Percentiles rank a stretch among this genome's conserved stretches.
Conservation (phyloP, 129 eudicot species). For the Glebionis coronaria region DNA sequence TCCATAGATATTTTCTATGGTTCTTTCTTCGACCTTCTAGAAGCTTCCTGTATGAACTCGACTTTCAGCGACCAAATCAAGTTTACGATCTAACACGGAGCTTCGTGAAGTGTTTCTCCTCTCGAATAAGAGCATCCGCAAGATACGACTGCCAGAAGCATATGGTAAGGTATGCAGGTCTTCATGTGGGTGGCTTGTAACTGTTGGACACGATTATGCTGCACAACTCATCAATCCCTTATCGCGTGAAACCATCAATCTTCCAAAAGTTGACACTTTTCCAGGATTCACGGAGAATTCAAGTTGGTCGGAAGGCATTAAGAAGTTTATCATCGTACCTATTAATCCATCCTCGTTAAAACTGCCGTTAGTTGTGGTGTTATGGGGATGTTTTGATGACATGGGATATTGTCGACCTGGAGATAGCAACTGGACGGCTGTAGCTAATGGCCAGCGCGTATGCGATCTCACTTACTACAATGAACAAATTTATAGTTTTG, state of each 20-base stretch:
- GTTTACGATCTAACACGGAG: too few species aligned
- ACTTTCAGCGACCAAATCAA: too few species aligned
- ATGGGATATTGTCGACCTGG: not conserved
- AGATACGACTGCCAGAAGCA: constrained; percentile 4
- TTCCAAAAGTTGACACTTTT: not conserved
- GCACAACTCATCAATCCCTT: not conserved
- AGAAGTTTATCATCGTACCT: not conserved
- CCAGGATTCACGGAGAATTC: too few species aligned
- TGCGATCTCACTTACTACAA: not conserved
- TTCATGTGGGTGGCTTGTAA: not conserved
- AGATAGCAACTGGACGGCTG: not conserved
- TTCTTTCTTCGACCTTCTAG: too few species aligned
- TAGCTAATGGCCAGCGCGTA: not conserved
- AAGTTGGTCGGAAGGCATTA: not conserved
- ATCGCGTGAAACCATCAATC: not conserved
- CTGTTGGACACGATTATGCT: not conserved
- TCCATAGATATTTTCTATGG: too few species aligned
- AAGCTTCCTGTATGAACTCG: too few species aligned
- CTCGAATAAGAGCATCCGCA: not conserved
- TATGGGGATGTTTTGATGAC: not conserved
- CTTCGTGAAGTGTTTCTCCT: not conserved
- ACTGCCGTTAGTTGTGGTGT: not conserved
- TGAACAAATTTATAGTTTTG: not conserved
- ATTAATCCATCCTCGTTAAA: not conserved
- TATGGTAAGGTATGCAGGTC: not conserved